These are phyloP conservation scores for Leavenworthia alabamica DNA, from an alignment of 345 rosid species.

Conservation along the genomic window DNA sequence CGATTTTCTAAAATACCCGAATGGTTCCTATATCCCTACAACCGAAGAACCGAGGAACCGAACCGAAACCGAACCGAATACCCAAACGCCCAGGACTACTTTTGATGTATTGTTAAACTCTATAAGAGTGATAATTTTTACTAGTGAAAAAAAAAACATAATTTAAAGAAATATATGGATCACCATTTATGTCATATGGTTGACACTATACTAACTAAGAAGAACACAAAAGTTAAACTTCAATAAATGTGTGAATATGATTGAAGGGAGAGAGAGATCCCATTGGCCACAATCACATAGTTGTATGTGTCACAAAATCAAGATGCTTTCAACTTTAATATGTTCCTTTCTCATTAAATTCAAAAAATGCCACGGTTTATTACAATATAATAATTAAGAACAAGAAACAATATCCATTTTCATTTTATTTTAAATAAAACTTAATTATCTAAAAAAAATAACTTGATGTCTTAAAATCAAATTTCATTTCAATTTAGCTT, in stretches of 20 bases:
- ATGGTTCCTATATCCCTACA: too few species aligned
- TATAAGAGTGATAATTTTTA: too few species aligned
- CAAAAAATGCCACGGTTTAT: conserved; percentile 20
- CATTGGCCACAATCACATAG: not conserved
- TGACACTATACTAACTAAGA: not conserved
- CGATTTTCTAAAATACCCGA: too few species aligned
- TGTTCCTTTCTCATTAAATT: conserved; percentile 16
- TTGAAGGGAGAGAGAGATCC: not conserved
- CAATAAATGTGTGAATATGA: not conserved
- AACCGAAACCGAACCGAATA: too few species aligned
- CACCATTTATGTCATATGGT: not conserved
- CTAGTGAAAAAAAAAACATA: too few species aligned
- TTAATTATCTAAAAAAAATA: not conserved
- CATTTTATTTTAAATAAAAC: not conserved
- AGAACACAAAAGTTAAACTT: not conserved
- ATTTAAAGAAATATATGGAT: not conserved
- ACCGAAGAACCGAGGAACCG: too few species aligned
- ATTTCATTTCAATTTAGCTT: not conserved
- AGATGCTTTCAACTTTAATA: conserved; percentile 11
- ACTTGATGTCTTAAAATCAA: too few species aligned
- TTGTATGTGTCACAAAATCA: conserved; percentile 5
- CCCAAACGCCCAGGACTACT: too few species aligned
- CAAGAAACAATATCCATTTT: conserved; percentile 13
- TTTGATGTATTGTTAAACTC: too few species aligned
- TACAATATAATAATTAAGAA: conserved; percentile 4